Base-by-base conservation (phyloP, 495 filamentous ascomycete genomes). In the Viridothelium virens region DNA sequence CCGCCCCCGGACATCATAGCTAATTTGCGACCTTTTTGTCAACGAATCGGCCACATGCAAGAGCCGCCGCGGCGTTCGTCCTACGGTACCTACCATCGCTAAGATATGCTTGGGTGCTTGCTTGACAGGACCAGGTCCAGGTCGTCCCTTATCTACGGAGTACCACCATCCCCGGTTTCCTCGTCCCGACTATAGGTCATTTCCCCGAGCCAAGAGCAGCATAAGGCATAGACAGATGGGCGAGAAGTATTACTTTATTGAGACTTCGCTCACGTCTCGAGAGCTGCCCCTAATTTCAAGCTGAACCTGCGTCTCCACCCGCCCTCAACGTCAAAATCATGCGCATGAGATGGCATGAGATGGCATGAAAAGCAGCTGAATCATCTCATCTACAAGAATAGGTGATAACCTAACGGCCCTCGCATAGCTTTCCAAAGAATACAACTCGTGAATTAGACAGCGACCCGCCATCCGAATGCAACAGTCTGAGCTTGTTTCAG, bases 401-500 rank as follows among this genome's bases (percentile, higher is more conserved):
- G 31, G 7, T 6, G 36, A 36, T 18, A 59, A 11, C 53, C 31
- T 31, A 59, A 7, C 53, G 7, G 31, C 10, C 25, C 53, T 59
- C 53, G 53, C 18, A 36, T 59, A 34, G 11, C 18, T 36, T 59
- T 59, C 53, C 53, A 11, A 34, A 59, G 12, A 18, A 18, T 36
- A 9, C 53, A 33, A 59, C 53, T 18, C 53, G 7, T 59, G 31
- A 36, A 33, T 10, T 3, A 18, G 5, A 36, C 14, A 59, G 7
- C 7, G 6, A 44, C 41, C 14, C 41, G 33, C 53, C 53, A 18
- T 34, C 53, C 31, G 18, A 36, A 59, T 33, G 53, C 53, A 59
- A 59, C 53, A 36, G 25, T 36, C 48, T 36, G 53, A 59, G 25
- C 53, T 59, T 59, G 53, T 59, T 59, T 59, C 53, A 59, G 53